These are phyloP conservation scores for Thalassiosira oceanica DNA, from an alignment of 352 stramenopile species.

Conservation along the genomic window DNA sequence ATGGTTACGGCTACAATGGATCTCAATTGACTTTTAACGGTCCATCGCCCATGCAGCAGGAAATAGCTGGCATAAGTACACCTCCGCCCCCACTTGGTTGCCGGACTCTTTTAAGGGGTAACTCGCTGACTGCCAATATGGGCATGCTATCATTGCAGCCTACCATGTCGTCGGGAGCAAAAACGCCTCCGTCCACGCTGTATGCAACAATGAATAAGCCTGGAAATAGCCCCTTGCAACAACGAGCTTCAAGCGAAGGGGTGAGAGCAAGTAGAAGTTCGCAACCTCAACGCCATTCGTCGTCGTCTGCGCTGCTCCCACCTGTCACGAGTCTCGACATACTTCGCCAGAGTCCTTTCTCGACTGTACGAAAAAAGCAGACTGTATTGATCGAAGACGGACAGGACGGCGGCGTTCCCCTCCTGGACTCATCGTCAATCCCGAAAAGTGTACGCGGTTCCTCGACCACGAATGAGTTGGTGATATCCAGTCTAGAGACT, in stretches of 20 bases:
- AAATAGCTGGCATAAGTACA: neutral
- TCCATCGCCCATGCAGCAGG: neutral
- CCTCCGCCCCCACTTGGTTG: slow-evolving; percentile 2
- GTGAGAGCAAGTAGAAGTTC: neutral
- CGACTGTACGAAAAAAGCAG: neutral
- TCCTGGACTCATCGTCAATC: slow-evolving; percentile 8
- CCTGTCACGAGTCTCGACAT: slow-evolving; percentile 41
- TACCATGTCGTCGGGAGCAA: neutral
- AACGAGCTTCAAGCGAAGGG: neutral
- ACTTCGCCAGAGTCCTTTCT: slow-evolving; percentile 42
- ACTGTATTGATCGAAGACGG: neutral
- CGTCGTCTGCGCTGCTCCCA: slow-evolving; percentile 29
- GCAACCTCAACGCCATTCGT: slow-evolving; percentile 6
- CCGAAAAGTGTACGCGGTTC: slow-evolving; percentile 30
- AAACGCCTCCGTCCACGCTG: neutral
- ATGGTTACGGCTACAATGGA: slow-evolving; percentile 47
- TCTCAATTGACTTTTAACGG: slow-evolving; percentile 19
- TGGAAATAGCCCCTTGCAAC: neutral
- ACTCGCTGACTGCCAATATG: slow-evolving; percentile 10
- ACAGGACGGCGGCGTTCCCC: neutral
- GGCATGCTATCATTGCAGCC: neutral
- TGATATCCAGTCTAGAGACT: slow-evolving; percentile 11
- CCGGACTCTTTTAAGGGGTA: slow-evolving; percentile 30
- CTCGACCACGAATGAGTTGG: slow-evolving; percentile 2
- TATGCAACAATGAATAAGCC: neutral